Conservation (phyloP, 2,329 filamentous ascomycete species). For the Xylaria sp. region DNA sequence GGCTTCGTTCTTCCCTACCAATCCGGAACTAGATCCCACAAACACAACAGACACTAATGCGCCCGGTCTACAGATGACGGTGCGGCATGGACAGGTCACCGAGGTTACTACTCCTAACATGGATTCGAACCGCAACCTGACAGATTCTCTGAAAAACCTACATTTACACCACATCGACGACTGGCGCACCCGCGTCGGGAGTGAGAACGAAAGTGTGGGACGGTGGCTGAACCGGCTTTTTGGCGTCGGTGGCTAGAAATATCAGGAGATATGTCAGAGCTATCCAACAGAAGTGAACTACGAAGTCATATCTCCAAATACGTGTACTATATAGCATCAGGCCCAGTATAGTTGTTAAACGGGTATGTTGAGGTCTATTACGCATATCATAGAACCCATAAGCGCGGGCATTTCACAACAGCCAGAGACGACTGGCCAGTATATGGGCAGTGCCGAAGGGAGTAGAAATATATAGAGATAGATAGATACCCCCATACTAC, state of each 20-base stretch:
- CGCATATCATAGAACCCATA: background rate
- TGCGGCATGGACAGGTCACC: constrained; percentile 55
- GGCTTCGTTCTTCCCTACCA: constrained; percentile 51
- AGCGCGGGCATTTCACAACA: background rate
- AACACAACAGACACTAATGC: background rate
- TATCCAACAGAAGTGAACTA: background rate
- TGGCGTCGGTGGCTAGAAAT: constrained; percentile 31
- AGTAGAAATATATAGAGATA: constrained; percentile 17
- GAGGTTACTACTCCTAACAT: constrained; percentile 25
- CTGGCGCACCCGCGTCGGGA: constrained; percentile 40
- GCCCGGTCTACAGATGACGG: constrained; percentile 48
- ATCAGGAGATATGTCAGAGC: no score
- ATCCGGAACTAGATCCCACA: constrained; percentile 41
- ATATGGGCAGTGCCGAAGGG: background rate
- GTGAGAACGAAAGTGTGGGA: constrained; percentile 39
- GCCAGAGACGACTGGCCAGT: background rate
- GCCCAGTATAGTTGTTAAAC: background rate
- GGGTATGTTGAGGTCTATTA: background rate
- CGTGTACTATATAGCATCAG: background rate
- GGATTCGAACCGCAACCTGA: background rate
- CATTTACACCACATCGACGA: constrained; percentile 46
- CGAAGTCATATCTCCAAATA: background rate
- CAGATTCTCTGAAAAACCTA: constrained; percentile 30
- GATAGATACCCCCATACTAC: constrained; percentile 21
- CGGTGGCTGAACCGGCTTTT: constrained; percentile 49